These are phyloP conservation scores for Aureobasidium musti DNA, from an alignment of 2,329 filamentous ascomycete genomes.

Conservation along the genomic window DNA sequence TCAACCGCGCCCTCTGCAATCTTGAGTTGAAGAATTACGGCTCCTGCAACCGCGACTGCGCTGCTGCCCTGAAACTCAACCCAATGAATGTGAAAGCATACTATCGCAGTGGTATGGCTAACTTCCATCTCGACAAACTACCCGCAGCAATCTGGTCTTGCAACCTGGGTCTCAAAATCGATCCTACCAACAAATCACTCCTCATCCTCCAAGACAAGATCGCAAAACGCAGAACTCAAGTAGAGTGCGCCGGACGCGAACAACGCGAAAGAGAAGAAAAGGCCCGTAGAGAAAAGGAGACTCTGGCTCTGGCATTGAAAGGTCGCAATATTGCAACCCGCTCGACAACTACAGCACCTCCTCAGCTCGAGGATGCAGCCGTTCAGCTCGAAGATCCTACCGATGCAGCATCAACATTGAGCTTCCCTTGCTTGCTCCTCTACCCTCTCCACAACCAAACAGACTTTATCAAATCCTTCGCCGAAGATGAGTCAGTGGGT, in stretches of 20 bases:
- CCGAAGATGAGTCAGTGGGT: slow-evolving; percentile 71
- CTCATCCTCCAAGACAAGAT: slow-evolving; percentile 65
- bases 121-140: slow-evolving; percentile 76
- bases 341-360: slow-evolving; percentile 64
- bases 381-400: slow-evolving; percentile 71
- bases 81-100: slow-evolving; percentile 82
- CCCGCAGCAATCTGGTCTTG: slow-evolving; percentile 80
- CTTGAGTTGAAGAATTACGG: slow-evolving; percentile 87
- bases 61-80: slow-evolving; percentile 75
- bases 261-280: slow-evolving; percentile 60
- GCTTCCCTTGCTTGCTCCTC: slow-evolving; percentile 77
- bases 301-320: slow-evolving; percentile 57
- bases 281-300: slow-evolving; percentile 58
- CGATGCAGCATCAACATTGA: slow-evolving; percentile 69
- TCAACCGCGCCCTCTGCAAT: slow-evolving; percentile 88
- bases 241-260: slow-evolving; percentile 58
- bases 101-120: slow-evolving; percentile 78
- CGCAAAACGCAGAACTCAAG: slow-evolving; percentile 56
- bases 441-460: slow-evolving; percentile 81
- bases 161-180: slow-evolving; percentile 70
- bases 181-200: slow-evolving; percentile 68
- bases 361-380: slow-evolving; percentile 82
- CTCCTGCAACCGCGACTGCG: slow-evolving; percentile 81
- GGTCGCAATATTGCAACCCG: slow-evolving; percentile 71
- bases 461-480: slow-evolving; percentile 88